These are phyloP conservation scores for Beauveria pseudobassiana DNA, from an alignment of 2,329 filamentous ascomycete genomes.

Conservation along the genomic window DNA sequence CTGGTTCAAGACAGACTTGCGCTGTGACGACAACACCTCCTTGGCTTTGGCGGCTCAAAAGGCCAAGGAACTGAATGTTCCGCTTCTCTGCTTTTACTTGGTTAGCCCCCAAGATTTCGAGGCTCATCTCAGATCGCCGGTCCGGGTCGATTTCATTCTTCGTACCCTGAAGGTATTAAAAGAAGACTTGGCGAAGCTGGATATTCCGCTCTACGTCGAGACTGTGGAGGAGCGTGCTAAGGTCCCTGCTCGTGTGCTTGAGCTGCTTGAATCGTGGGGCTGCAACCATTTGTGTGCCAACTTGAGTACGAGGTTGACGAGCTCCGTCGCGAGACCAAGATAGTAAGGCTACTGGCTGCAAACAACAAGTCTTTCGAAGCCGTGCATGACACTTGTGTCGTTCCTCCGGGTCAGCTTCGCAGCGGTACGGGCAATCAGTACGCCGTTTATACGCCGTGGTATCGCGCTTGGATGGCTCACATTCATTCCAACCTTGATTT, in stretches of 20 bases:
- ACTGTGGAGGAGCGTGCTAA: conserved; percentile 58
- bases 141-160: conserved; percentile 74
- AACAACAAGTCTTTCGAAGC: conserved; percentile 62
- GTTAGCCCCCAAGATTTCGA: conserved; percentile 78
- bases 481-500: conserved; percentile 62
- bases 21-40: conserved; percentile 65
- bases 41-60: conserved; percentile 57
- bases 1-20: conserved; percentile 84
- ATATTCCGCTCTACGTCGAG: conserved; percentile 74
- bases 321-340: conserved; percentile 63
- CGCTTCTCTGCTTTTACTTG: conserved; percentile 70
- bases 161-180: conserved; percentile 60
- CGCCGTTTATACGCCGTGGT: conserved; percentile 81
- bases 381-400: conserved; percentile 75
- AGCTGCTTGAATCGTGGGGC: conserved; percentile 63
- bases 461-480: conserved; percentile 64
- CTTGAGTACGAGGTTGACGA: conserved; percentile 89
- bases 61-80: conserved; percentile 60
- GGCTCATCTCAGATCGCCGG: conserved; percentile 67
- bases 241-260: conserved; percentile 53
- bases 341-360: conserved; percentile 54
- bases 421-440: conserved; percentile 71
- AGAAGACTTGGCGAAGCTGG: conserved; percentile 56
- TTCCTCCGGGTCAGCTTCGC: conserved; percentile 61
- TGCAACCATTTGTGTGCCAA: conserved; percentile 73